Base-by-base conservation (phyloP, 306 rosid genomes). In the Rosa chinensis region DNA sequence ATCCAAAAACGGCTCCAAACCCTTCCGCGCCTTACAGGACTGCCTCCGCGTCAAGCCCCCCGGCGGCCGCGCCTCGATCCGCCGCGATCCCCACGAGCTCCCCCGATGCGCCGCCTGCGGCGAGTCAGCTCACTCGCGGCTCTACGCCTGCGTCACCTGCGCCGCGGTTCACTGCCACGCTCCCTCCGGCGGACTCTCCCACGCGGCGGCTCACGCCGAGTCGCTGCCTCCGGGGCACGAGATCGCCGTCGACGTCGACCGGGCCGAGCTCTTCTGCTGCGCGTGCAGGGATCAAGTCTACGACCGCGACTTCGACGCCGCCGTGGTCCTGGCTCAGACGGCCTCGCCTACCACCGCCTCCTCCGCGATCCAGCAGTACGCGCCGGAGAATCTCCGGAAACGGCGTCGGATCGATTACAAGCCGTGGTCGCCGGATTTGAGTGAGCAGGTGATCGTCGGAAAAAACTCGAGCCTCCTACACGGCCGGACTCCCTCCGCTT, bases 181-280 rank as follows among this genome's bases (percentile, higher is more conserved):
- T 53, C 78, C 85, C 8, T 16, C 88, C 2, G 47, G 10, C 11
- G 81, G 62, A 1, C 49, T 72, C 43, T 90, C 97, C 23, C 98
- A 94, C 37, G 97, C 93, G 12, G 88, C 93, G n/a, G 94, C 87
- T 1, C 98, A 94, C 79, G 90, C 92, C 11, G 83, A 72, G 0
- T 78, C 84, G 37, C 86, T 85, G 92, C 82, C 89, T 52, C 87
- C 88, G 8, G 98, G 97, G 7, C 98, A 94, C 77, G 93, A 92
- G 92, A 90, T 94, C 89, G 94, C 98, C 58, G 89, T 94, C 58
- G 98, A 94, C 75, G 90, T 94, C 66, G 97, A 94, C 21, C 98
- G 98, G 7, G 98, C 97, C 3, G 98, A 94, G 89, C 96, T 94
- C 39, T 94, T 94, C 85, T 94, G 98, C 85, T 92, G 98, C 67